Evolutionary conservation across 495 filamentous ascomycete genomes (phyloP), one percentile per base, ranked within the genome.

Genomic region (Annulohypoxylon moriforme): DNA sequence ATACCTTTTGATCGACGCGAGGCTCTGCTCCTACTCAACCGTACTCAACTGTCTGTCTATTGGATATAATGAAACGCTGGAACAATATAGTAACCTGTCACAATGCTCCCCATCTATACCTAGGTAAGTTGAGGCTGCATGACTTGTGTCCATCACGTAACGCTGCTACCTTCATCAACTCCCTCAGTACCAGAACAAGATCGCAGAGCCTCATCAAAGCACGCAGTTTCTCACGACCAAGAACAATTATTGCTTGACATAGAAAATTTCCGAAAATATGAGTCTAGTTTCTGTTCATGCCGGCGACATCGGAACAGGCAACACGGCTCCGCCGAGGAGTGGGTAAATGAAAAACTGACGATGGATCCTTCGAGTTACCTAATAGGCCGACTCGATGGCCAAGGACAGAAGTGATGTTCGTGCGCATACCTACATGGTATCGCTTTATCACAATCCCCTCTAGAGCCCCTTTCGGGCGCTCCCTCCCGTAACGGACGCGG

Each of bases 251-350:
- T 44, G n/a, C 40, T 16, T 44, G 40, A 2, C 40, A 18, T 7
- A 44, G 40, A 6, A 44, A 8, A 18, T 8, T 16, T 16, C n/a
- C 40, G 2, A 6, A 44, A 44, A 44, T 20, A 44, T 44, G 4
- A 18, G 1, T 44, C 14, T 29, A 20, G 13, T 55, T 29, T 5
- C 20, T 63, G 4, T 20, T 34, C 31, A 44, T 64, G 29, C 16
- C 52, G 50, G 50, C 68, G 62, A 63, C 29, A 58, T 71, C 59
- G 69, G 69, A 59, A 52, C 16, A 31, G 25, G 24, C 20, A 29
- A 49, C 40, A 42, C 18, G 55, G 13, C 24, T 22, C 14, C 34
- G 27, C 40, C 20, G 44, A 53, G 29, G 3, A 36, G 25, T 64
- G 53, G 53, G 20, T 53, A 46, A 55, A 56, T 61, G 33, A 25